A percentile compares a stretch with the other conserved stretches of the same genome.
These are phyloP conservation scores for Friedmanniomyces simplex DNA, from an alignment of 495 filamentous ascomycete genomes.

Conservation along the genomic window DNA sequence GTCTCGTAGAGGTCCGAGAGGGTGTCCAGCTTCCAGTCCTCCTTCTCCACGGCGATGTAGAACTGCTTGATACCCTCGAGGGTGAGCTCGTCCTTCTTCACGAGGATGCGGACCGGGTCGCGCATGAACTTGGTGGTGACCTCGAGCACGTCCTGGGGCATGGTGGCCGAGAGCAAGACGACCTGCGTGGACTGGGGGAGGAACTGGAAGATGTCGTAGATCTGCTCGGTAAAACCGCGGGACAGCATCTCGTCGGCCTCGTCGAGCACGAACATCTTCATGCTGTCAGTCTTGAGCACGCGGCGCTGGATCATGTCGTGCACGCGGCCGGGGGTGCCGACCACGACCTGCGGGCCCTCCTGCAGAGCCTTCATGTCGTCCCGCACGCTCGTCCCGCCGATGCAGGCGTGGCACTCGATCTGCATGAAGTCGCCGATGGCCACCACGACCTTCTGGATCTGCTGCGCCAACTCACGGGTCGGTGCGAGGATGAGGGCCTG, in stretches of 20 bases:
- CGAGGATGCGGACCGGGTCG: constrained; percentile 95
- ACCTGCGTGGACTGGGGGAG: constrained; percentile 97
- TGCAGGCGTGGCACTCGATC: constrained; percentile 97
- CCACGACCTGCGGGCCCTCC: constrained; percentile 91
- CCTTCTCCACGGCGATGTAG: constrained; percentile 99
- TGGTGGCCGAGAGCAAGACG: constrained; percentile 90
- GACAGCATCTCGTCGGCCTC: constrained; percentile 99
- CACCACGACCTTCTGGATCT: constrained; percentile 98
- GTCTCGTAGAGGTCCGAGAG: constrained; percentile 98
- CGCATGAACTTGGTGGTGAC: constrained; percentile 99
- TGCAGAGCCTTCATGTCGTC: constrained; percentile 96
- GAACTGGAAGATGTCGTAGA: constrained; percentile 99
- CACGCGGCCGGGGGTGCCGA: constrained; percentile 94
- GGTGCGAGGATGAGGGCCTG: constrained; percentile 92
- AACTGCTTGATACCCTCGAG: constrained; percentile 99
- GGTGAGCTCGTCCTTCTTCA: constrained; percentile 98
- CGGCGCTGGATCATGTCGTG: constrained; percentile 98
- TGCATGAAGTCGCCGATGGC: constrained; percentile 99
- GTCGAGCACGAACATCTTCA: constrained; percentile 99
- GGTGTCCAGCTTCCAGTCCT: constrained; percentile 99
- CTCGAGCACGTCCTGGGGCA: constrained; percentile 97
- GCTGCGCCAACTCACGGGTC: constrained; percentile 93
- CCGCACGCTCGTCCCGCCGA: constrained; percentile 94
- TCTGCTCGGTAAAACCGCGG: constrained; percentile 98
- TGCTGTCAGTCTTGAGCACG: constrained; percentile 82